phyloP scores from a whole-genome alignment of 179 eudicot species.

The Vitellaria paradoxa region DNA sequence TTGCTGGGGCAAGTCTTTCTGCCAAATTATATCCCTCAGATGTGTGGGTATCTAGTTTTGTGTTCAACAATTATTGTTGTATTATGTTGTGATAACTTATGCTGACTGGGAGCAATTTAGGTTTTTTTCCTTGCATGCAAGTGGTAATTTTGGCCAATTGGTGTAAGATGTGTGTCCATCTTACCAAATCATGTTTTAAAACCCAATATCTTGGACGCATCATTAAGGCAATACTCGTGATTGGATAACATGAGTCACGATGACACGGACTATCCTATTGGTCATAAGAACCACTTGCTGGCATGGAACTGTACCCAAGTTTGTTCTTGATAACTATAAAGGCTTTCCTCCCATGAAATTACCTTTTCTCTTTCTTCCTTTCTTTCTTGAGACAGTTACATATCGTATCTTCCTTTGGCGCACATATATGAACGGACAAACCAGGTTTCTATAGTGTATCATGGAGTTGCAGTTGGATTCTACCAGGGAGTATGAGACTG shows the following conservation, averaged over 20 bases:
- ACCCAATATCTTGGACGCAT: not conserved
- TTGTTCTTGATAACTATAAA: not conserved
- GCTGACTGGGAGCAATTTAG: not conserved
- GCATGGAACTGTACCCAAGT: not conserved
- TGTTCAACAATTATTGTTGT: not conserved
- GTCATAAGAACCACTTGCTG: not conserved
- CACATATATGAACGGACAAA: constrained; percentile 51
- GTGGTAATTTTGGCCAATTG: not conserved
- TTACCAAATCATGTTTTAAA: too few relatives aligned
- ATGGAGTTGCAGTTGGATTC: constrained; percentile 47
- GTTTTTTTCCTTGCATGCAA: not conserved
- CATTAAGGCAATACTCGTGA: not conserved
- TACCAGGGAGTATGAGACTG: constrained; percentile 50
- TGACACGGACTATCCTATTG: not conserved
- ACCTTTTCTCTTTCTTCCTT: not conserved
- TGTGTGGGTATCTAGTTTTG: constrained; percentile 34
- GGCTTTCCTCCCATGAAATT: not conserved
- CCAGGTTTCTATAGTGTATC: constrained; percentile 26
- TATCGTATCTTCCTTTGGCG: constrained; percentile 64
- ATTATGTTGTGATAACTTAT: not conserved
- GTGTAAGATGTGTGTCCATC: too few relatives aligned
- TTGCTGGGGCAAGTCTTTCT: constrained; percentile 36
- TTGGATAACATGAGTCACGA: not conserved
- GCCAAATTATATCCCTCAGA: constrained; percentile 39
- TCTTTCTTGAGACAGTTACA: constrained; percentile 29